These are phyloP conservation scores for Cordyceps cateniannulata DNA, from an alignment of 2,329 filamentous ascomycete species.

Conservation along the genomic window DNA sequence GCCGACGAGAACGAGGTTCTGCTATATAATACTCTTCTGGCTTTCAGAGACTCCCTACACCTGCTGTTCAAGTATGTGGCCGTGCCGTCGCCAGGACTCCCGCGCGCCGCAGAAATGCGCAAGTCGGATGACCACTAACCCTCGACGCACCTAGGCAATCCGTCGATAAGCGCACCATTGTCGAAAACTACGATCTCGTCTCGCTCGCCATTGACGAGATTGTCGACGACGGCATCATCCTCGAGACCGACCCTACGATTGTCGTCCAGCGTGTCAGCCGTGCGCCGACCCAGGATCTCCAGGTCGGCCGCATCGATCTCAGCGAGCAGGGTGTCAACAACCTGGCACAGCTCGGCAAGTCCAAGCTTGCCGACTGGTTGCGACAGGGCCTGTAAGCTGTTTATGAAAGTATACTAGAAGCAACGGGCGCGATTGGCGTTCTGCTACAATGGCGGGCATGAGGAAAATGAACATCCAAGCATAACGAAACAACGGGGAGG, in stretches of 20 bases:
- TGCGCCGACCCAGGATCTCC: slow-evolving; percentile 84
- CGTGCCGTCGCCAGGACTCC: neutral
- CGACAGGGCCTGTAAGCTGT: slow-evolving; percentile 64
- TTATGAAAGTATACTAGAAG: neutral
- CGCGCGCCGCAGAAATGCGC: neutral
- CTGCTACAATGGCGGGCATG: neutral
- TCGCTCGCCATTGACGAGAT: slow-evolving; percentile 93
- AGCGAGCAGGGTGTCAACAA: slow-evolving; percentile 95
- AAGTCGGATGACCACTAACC: slow-evolving; percentile 12
- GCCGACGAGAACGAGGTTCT: slow-evolving; percentile 95
- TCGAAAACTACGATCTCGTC: slow-evolving; percentile 97
- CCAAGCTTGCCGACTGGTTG: slow-evolving; percentile 84
- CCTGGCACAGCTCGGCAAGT: slow-evolving; percentile 87
- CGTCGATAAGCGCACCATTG: slow-evolving; percentile 93
- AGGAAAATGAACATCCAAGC: slow-evolving; percentile 4
- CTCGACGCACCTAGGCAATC: slow-evolving; percentile 60
- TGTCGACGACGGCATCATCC: slow-evolving; percentile 89
- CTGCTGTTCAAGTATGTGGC: slow-evolving; percentile 77
- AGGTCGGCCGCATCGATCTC: slow-evolving; percentile 88
- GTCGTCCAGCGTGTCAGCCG: slow-evolving; percentile 88
- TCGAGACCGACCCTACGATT: slow-evolving; percentile 94
- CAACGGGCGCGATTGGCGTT: neutral
- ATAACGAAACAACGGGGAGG: neutral
- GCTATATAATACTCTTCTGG: slow-evolving; percentile 88
- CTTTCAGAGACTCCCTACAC: slow-evolving; percentile 83